A percentile compares a stretch with the other conserved stretches of the same genome.
Conservation (phyloP, 139 green algal genomes). For the Nannochloris sp. region DNA sequence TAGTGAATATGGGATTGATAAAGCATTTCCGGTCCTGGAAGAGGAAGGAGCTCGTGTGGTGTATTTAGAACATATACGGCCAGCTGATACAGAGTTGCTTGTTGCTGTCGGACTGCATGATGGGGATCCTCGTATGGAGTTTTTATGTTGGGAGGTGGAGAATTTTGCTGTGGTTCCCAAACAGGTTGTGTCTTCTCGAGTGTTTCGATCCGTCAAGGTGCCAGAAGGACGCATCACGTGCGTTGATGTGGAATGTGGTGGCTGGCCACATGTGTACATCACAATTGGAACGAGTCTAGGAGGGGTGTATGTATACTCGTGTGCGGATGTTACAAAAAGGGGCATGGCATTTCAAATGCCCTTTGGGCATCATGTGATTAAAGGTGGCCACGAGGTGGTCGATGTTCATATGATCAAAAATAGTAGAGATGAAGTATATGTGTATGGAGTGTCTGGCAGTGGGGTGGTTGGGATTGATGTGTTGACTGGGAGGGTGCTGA, state of each 20-base stretch:
- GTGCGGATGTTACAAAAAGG: conserved; percentile 12
- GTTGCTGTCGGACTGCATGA: conserved; percentile 16
- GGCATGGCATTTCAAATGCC: conserved; percentile 11
- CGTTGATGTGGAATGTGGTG: background rate
- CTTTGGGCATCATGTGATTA: background rate
- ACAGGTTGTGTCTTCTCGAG: background rate
- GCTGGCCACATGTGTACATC: conserved; percentile 14
- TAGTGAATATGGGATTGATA: background rate
- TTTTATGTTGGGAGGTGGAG: conserved; percentile 16
- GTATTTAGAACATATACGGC: background rate
- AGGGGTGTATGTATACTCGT: conserved; percentile 8
- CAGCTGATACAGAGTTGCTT: conserved; percentile 4
- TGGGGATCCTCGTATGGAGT: conserved; percentile 4
- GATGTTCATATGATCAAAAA: background rate
- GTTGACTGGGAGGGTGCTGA: conserved; percentile 19
- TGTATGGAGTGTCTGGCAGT: conserved; percentile 48
- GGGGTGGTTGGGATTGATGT: conserved; percentile 14
- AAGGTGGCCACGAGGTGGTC: background rate
- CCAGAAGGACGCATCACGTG: conserved; percentile 7
- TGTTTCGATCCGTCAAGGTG: conserved; percentile 9
- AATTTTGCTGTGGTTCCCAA: background rate
- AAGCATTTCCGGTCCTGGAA: background rate
- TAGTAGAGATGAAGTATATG: conserved; percentile 13
- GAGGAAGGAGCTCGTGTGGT: background rate
- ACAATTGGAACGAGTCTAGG: conserved; percentile 18